Evolutionary conservation across 1,284 basidiomycete genomes (phyloP).

Genomic region (Naganishia liquefaciens): DNA sequence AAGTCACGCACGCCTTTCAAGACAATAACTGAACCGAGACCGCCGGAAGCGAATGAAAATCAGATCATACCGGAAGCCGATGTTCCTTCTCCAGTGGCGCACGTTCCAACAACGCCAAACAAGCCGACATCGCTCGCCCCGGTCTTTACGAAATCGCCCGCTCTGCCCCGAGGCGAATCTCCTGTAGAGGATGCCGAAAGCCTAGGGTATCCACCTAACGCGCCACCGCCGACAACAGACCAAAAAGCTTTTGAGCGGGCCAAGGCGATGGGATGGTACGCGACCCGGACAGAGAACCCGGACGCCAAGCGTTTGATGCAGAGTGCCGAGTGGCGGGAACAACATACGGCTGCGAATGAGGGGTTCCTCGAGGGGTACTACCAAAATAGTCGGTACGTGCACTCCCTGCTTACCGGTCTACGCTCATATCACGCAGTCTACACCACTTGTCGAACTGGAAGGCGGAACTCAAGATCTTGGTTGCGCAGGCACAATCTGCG

Average conservation of each 20-base stretch:
- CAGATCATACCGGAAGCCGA: neutral
- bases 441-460: conserved; percentile 94
- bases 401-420: no score
- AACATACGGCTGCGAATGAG: conserved; percentile 79
- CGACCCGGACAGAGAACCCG: conserved; percentile 65
- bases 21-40: no score
- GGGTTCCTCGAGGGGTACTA: conserved; percentile 89
- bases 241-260: conserved; percentile 55
- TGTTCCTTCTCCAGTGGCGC: conserved; percentile 2
- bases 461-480: conserved; percentile 77
- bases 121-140: conserved; percentile 1
- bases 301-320: conserved; percentile 74
- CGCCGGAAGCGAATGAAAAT: no score
- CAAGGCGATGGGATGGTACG: conserved; percentile 58
- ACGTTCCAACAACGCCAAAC: conserved; percentile 2
- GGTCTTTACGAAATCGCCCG: neutral
- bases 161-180: neutral
- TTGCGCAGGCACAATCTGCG: conserved; percentile 72
- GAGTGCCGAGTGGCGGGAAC: conserved; percentile 76
- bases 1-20: neutral
- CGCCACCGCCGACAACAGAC: conserved; percentile 54
- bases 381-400: conserved; percentile 70
- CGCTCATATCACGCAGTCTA: conserved; percentile 52
- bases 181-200: neutral
- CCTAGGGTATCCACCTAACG: neutral